Base-by-base conservation (phyloP, 2,329 filamentous ascomycete species). In the Neonectria sp. region DNA sequence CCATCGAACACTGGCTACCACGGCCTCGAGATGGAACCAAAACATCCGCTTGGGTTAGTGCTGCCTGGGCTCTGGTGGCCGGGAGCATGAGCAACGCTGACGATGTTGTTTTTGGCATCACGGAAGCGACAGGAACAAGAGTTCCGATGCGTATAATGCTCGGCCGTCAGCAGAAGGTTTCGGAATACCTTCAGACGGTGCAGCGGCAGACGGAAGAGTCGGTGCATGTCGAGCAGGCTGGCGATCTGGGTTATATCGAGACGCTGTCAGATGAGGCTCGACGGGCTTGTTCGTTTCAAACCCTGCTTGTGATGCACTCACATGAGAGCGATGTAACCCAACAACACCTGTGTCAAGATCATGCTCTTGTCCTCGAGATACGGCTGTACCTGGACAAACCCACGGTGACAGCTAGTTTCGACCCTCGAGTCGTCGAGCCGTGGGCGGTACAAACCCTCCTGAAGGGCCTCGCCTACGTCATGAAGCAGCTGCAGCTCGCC, bases 171-270 rank as follows among this genome's bases (percentile, higher is more conserved):
- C 37, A 58, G 12, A 72, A 74, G 0, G 75, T 84, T 11, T 67
- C 70, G 0, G 76, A 84, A 24, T 86, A 83, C 62, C 75, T 89
- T 15, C 74, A 83, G 24, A 71, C 74, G 0, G 33, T 73, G 0
- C 71, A 75, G 27, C 2, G 25, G 3, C 60, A 68, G 24, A 27
- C 58, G 2, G 24, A 21, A 12, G 61, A 63, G 5, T 68, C 69
- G 67, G 61, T 65, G 2, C 27, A 52, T 2, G 60, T 48, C 24
- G 61, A 68, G 37, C 64, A 71, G 21, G 35, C 35, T 40, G 58
- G 51, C 1, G 65, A 68, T 3, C 35, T 71, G 17, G 62, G 65
- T 6, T 40, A 37, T 3, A 70, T 70, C 31, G 43, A 51, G 6
- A 60, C 57, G 25, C 5, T 68, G 4, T 46, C 35, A 11, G 13